Evolutionary conservation across 352 stramenopile species (phyloP), one percentile per base, ranked within the genome.

Genomic region (Pythium brachiatum): DNA sequence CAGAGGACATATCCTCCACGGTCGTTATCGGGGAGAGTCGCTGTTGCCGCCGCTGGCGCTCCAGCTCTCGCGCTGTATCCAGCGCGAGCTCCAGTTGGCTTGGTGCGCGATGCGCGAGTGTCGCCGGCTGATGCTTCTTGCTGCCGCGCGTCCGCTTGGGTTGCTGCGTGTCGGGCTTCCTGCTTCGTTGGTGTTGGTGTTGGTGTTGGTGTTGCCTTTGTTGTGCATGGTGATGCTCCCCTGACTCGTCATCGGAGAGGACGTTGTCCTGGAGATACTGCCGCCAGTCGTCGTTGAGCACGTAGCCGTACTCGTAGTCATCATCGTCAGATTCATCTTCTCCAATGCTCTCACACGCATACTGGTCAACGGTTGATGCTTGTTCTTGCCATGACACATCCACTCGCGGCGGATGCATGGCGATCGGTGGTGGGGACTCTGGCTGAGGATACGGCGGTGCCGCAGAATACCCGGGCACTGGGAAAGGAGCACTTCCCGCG

Each of bases 241-340:
- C 34, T 21, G 52, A 50, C 3, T 60, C 39, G 13, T 44, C 50
- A 2, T 60, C 27, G 5, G 55, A 64, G 18, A 60, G 31, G 27
- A 69, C 54, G 7, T 41, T 57, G 29, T 60, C 68, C 46, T 54
- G 64, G 32, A 89, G 89, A 57, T 75, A 80, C 9, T 72, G 58
- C 38, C 76, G 72, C 86, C 86, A 94, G 52, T 90, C 83, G 41
- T 94, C 75, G 23, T 69, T 86, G 55, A 94, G 57, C 48, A 92
- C 77, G 43, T 81, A 92, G 25, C 66, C 77, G 38, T 88, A 92
- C 52, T 92, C 83, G 57, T 77, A 92, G 47, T 89, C 84, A 4
- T 69, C 53, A 2, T 70, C 70, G 0, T 69, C 72, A 9, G 47
- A 57, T 4, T 58, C 57, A 7, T 61, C 63, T 3, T 66, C 56